phyloP scores from a whole-genome alignment of 129 eudicot genomes.

The Silybum marianum region DNA sequence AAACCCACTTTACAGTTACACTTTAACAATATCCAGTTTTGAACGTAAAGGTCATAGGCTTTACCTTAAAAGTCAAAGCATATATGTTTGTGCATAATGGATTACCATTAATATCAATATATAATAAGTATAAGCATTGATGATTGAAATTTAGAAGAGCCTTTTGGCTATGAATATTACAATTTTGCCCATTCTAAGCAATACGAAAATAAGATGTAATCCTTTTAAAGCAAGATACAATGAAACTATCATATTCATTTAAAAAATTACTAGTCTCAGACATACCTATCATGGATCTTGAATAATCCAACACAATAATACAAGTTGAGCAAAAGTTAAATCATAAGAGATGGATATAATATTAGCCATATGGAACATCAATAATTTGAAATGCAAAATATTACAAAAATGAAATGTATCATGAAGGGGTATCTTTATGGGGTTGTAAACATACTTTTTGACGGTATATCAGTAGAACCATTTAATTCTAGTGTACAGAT shows the following conservation, averaged over 20 bases:
- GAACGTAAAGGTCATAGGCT: background rate
- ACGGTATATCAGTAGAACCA: background rate
- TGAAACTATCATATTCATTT: background rate
- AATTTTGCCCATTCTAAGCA: background rate
- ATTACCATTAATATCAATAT: background rate
- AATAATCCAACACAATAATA: background rate
- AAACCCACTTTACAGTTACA: background rate
- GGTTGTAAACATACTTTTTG: background rate
- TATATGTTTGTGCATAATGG: background rate
- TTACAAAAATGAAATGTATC: background rate
- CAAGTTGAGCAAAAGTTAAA: background rate
- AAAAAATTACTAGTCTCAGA: background rate
- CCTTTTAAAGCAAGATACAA: background rate
- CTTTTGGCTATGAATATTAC: background rate
- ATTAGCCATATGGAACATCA: background rate
- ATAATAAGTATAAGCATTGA: background rate
- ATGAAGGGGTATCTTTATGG: background rate
- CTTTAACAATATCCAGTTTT: background rate
- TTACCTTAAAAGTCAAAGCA: background rate
- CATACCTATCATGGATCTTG: background rate
- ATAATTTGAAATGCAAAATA: background rate
- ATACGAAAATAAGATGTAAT: background rate
- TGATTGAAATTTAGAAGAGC: background rate
- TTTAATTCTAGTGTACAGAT: background rate
- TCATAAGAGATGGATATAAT: background rate